Evolutionary conservation across 2,329 filamentous ascomycete species (phyloP).

Genomic region (Xylariaceae sp.): DNA sequence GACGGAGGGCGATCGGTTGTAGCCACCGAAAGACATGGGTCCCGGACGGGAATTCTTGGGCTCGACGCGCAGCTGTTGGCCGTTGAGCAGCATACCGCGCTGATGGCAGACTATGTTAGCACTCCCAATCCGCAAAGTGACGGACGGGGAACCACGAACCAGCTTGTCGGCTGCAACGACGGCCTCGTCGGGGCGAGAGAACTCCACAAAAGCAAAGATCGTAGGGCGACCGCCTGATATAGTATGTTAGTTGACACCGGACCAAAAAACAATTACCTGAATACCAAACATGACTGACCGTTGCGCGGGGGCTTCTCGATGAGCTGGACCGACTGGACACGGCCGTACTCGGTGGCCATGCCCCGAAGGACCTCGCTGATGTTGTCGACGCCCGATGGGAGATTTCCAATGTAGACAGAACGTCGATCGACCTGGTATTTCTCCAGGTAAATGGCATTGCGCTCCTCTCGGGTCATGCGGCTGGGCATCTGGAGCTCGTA

Average conservation of each 20-base stretch:
- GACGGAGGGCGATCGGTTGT: too few relatives aligned
- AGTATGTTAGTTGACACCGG: conserved; percentile 4
- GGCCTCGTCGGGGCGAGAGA: conserved; percentile 33
- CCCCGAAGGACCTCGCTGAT: conserved; percentile 24
- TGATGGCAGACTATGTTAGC: conserved; percentile 19
- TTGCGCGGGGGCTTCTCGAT: conserved; percentile 24
- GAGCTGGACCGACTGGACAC: conserved; percentile 27
- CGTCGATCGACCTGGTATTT: conserved; percentile 33
- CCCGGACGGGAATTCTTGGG: conserved; percentile 29
- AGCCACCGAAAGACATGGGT: neutral
- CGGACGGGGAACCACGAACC: conserved; percentile 30
- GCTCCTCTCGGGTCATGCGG: conserved; percentile 5
- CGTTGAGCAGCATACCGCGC: conserved; percentile 32
- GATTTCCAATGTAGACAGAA: conserved; percentile 32
- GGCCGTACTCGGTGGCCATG: conserved; percentile 24
- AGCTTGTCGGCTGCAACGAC: conserved; percentile 33
- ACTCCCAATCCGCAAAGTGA: neutral
- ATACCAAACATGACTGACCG: neutral
- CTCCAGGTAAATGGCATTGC: conserved; percentile 29
- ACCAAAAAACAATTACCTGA: neutral
- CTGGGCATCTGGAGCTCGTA: conserved; percentile 31
- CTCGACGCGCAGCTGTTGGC: conserved; percentile 34
- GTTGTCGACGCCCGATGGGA: conserved; percentile 23
- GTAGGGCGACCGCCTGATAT: conserved; percentile 19
- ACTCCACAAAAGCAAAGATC: conserved; percentile 38